Conservation (phyloP, 1,284 basidiomycete species). For the Ustilago nuda region DNA sequence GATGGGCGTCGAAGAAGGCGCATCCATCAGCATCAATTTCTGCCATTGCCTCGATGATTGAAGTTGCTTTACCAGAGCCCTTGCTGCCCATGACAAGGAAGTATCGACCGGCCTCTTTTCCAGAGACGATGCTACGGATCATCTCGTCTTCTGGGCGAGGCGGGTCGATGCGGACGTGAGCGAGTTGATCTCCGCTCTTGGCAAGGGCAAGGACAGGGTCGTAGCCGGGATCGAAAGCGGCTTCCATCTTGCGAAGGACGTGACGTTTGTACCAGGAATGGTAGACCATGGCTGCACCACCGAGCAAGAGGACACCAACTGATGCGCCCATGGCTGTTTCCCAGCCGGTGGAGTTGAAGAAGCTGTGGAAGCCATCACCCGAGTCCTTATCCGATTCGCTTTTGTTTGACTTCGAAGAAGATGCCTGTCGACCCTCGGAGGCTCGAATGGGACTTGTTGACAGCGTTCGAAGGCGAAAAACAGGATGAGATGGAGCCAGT, state of each 20-base stretch:
- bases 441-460: conserved; percentile 11
- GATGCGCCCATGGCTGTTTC: conserved; percentile 66
- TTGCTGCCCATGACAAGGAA: conserved; percentile 64
- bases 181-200: conserved; percentile 56
- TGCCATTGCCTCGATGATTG: conserved; percentile 64
- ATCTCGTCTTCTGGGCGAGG: conserved; percentile 59
- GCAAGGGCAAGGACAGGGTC: conserved; percentile 61
- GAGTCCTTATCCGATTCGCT: conserved; percentile 28
- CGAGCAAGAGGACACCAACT: conserved; percentile 59
- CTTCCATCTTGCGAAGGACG: conserved; percentile 63
- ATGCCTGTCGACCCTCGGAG: conserved; percentile 14
- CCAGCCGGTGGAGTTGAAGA: conserved; percentile 63
- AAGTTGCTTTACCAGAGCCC: conserved; percentile 60
- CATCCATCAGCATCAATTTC: conserved; percentile 60
- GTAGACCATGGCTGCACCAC: conserved; percentile 61
- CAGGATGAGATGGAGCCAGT: neutral
- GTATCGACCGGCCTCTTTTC: conserved; percentile 62
- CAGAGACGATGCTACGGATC: conserved; percentile 58
- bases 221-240: conserved; percentile 62
- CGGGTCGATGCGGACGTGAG: conserved; percentile 52
- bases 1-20: conserved; percentile 65
- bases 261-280: conserved; percentile 62
- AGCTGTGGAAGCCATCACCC: conserved; percentile 36
- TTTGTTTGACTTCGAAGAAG: conserved; percentile 12
- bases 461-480: neutral